Conservation (phyloP, 2,329 filamentous ascomycete genomes). For the Alternaria gaisen region DNA sequence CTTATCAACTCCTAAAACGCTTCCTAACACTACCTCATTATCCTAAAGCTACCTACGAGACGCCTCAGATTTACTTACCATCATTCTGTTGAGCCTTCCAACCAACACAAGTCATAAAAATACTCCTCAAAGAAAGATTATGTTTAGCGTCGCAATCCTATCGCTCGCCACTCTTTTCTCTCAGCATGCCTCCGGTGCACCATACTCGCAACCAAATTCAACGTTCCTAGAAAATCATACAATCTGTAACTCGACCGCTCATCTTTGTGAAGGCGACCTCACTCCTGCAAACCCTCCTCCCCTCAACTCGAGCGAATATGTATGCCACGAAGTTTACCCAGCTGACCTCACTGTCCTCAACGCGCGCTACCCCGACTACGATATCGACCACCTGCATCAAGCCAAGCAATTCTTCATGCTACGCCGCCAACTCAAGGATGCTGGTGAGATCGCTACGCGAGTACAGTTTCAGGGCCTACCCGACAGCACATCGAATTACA, state of each 20-base stretch:
- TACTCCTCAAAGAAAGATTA: background rate
- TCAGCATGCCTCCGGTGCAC: slow-evolving; percentile 11
- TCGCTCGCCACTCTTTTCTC: slow-evolving; percentile 16
- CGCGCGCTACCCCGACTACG: slow-evolving; percentile 38
- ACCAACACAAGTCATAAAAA: background rate
- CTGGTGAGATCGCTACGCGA: slow-evolving; percentile 37
- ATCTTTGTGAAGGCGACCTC: slow-evolving; percentile 2
- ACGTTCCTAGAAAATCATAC: slow-evolving; percentile 11
- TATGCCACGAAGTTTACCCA: slow-evolving; percentile 35
- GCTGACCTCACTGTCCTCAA: slow-evolving; percentile 36
- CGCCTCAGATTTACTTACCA: background rate
- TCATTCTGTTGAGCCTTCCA: background rate
- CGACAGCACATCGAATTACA: slow-evolving; percentile 15
- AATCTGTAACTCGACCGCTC: slow-evolving; percentile 8
- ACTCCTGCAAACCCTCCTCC: slow-evolving; percentile 1
- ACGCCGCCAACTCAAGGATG: slow-evolving; percentile 30
- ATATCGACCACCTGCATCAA: slow-evolving; percentile 27
- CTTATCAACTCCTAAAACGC: background rate
- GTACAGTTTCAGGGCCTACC: slow-evolving; percentile 33
- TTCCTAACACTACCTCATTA: background rate
- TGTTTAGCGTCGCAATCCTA: background rate
- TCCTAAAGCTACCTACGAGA: background rate
- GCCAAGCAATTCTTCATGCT: slow-evolving; percentile 40
- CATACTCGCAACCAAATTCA: slow-evolving; percentile 26
- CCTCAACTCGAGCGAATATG: slow-evolving; percentile 11